Evolutionary conservation across 306 rosid species (phyloP), one percentile per base, ranked within the genome.

Genomic region (Citrullus mucosospermus): DNA sequence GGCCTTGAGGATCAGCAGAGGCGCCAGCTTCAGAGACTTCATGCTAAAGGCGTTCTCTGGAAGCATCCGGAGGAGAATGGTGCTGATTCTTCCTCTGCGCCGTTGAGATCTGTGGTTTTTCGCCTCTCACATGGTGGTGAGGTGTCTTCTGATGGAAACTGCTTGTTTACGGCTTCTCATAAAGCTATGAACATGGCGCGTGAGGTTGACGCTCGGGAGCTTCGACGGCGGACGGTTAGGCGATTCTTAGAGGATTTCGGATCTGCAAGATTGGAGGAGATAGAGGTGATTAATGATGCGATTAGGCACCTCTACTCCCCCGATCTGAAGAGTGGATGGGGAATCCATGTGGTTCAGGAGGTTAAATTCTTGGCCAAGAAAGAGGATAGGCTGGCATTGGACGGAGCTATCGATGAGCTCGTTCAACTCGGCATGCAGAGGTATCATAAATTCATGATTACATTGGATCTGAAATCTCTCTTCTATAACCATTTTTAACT

Each of bases 101-200:
- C 44, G n/a, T 78, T 13, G 81, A 90, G 91, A 85, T 86, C 97
- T 30, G 90, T 89, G 16, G 91, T 92, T 0, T 95, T 95, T 86
- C 88, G 93, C 5, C 93, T 95, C 22, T 89, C 97, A 0, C 91
- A 95, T 74, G 98, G 98, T 51, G 97, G 98, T 0, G 97, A 95
- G 83, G 97, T 95, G n/a, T 92, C 97, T 0, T 68, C 98, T 34
- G 98, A 95, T 62, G 97, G 98, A 1, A 95, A 95, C 88, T 95
- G 97, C 77, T 83, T 95, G 20, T 95, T 92, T 85, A 92, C 97
- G 51, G 98, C 98, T 78, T 90, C 97, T 3, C 85, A 81, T 65
- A 92, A 92, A 86, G 98, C 97, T 38, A 95, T 95, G 97, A 76
- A 3, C 50, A 66, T 14, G 61, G 87, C 84, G 61, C 79, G 86